Evolutionary conservation across 2,329 filamentous ascomycete genomes (phyloP).

Genomic region (Colletotrichum sp.): DNA sequence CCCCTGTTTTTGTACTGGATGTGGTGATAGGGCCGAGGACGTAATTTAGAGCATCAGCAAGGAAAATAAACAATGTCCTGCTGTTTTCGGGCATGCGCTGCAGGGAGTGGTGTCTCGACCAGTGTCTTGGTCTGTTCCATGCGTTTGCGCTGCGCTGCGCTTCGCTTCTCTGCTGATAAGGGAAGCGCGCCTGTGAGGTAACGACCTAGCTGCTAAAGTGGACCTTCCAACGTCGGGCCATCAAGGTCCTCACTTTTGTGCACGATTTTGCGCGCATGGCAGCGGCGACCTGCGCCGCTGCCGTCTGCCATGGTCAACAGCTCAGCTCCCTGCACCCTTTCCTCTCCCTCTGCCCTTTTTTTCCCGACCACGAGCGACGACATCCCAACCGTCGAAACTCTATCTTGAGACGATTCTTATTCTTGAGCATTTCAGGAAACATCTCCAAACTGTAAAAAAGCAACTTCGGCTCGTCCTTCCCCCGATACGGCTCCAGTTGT

Average conservation of each 20-base stretch:
- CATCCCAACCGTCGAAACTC: not conserved
- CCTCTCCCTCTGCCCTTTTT: not conserved
- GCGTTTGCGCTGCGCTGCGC: not conserved
- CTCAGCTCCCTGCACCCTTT: not conserved
- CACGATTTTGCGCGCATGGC: not conserved
- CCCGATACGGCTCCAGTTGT: not conserved
- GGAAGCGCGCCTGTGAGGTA: not conserved
- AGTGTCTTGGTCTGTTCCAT: not conserved
- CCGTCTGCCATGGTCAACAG: not conserved
- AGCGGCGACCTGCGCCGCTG: not conserved
- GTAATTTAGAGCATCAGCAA: not conserved
- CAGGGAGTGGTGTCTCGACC: not conserved
- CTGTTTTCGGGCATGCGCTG: not conserved
- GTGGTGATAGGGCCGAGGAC: not conserved
- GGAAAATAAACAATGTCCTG: not conserved
- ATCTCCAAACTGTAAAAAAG: not conserved
- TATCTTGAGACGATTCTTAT: not conserved
- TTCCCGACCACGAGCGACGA: not conserved
- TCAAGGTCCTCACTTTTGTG: constrained; percentile 15
- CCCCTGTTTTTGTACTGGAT: not conserved
- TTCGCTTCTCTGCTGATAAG: not conserved
- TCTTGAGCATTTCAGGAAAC: not conserved
- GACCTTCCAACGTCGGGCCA: constrained; percentile 1
- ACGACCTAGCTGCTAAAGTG: constrained; percentile 4
- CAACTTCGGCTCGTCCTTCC: not conserved